Conservation (phyloP, 805 yeast species). For the Isabelozyma rhagii region DNA sequence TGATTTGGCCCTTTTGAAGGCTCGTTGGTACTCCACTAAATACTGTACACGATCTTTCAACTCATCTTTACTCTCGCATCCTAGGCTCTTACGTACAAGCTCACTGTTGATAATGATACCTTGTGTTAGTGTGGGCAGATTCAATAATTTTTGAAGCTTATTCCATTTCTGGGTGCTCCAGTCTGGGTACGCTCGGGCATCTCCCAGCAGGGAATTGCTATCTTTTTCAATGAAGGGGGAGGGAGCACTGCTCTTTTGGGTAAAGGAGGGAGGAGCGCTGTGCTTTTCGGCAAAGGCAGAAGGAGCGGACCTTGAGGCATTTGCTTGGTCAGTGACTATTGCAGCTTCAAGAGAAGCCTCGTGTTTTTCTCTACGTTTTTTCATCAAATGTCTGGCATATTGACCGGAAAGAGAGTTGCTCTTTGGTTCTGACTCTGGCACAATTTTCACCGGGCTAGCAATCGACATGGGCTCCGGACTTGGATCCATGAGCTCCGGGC, state of each 20-base stretch:
- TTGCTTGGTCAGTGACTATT: too few relatives aligned
- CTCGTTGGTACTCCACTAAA: constrained; percentile 8
- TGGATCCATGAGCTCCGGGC: neutral
- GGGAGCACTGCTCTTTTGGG: too few relatives aligned
- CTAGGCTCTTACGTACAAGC: constrained; percentile 21
- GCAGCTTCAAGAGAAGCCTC: neutral
- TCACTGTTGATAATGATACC: constrained; percentile 26
- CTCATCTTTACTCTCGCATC: constrained; percentile 24
- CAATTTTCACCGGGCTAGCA: neutral
- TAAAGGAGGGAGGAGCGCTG: too few relatives aligned
- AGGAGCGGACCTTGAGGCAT: too few relatives aligned
- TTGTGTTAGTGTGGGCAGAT: constrained; percentile 21
- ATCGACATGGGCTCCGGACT: neutral
- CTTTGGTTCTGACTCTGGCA: constrained; percentile 1
- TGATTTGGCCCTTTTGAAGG: neutral
- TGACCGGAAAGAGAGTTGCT: constrained; percentile 14
- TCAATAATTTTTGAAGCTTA: constrained; percentile 25
- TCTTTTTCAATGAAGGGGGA: too few relatives aligned
- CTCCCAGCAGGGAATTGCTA: too few relatives aligned
- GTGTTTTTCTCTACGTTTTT: constrained; percentile 3
- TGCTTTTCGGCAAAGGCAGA: too few relatives aligned
- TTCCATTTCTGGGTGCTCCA: constrained; percentile 35
- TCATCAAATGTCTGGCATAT: constrained; percentile 13
- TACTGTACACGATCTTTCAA: constrained; percentile 29
- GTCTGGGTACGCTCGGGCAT: neutral